Base-by-base conservation (phyloP, 208 protist species). In the Phytomonas francai region DNA sequence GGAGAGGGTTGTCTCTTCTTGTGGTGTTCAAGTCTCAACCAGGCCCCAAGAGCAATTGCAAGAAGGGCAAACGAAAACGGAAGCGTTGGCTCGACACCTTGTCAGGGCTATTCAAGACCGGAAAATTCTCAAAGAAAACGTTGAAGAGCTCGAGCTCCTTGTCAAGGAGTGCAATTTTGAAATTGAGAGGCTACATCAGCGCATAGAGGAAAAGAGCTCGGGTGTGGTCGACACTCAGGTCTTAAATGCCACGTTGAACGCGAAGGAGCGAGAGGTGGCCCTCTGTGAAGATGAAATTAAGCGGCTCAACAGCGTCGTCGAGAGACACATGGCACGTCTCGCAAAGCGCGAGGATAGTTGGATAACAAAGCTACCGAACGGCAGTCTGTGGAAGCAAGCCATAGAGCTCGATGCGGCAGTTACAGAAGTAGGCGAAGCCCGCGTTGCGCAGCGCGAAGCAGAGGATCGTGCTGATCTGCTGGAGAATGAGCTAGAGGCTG, bases 221-320 rank as follows among this genome's bases (percentile, higher is more conserved):
- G 60, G 39, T 71, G 65, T 66, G 56, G 59, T 71, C 54, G 72
- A 56, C n/a, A 49, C 74, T 59, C 49, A 65, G 71, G 78, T 73
- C 49, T 63, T 78, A 70, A 76, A 32, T 22, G 76, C 80, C 14
- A 79, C 85, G 32, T 63, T 90, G 59, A 75, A 83, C 22, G 82
- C 80, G 8, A 94, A 94, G 73, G 86, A 92, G 64, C 72, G 83
- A 19, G 89, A 94, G 68, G 68, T 94, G 33, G 78, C 75, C 34
- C 65, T 91, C 31, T 94, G 85, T 67, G 89, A 94, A 36, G 80
- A 87, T 30, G 89, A 94, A 61, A 83, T 94, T 22, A 56, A 73
- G 59, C 79, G 84, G 29, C 77, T 94, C 27, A 81, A 87, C 70
- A 60, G 63, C 25, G 73, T 88, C 36, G 66, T 92, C 57, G 81